Evolutionary conservation across 2,329 filamentous ascomycete genomes (phyloP), one percentile per base, ranked within the genome.

Genomic region (Fusarium miscanthi): DNA sequence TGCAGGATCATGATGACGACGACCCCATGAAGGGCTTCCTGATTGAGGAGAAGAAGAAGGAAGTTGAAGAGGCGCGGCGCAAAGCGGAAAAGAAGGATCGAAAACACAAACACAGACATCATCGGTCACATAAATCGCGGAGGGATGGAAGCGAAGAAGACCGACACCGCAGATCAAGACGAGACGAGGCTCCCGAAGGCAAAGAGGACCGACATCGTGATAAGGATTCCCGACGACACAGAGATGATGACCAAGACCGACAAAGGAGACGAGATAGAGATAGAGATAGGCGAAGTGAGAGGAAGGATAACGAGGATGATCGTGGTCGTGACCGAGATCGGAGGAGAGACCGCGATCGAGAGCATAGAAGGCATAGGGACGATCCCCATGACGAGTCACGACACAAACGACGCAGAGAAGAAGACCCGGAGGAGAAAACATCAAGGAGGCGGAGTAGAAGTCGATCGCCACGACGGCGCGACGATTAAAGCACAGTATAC

Each of bases 11-110:
- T 72, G 96, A 98, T 73, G 95, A 98, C 30, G 95, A 98, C 69
- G 96, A 99, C 80, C 96, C 96, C 0, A 99, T 99, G 96, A 98
- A 97, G 82, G 90, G 90, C 41, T 98, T 93, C 77, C 80, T 98
- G 72, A 90, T 98, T 57, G 89, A 95, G 72, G 93, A 97, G 82
- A 98, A 98, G 87, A 94, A 93, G 82, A 94, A 94, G 79, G 94
- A 97, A 80, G 89, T 97, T 17, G 90, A 92, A 60, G 88, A 89
- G 65, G 95, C 94, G 6, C 82, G 74, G 85, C 86, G 87, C 82
- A 78, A 82, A 78, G 75, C 85, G 63, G 84, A 87, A 19, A 87
- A 84, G 76, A 86, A 82, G 73, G 83, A 85, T 66, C 81, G 82
- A 59, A 87, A 82, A 77, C 85, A 84, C 70, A 83, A 77, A 80